phyloP scores from a whole-genome alignment of 176 grass and related monocot genomes.

The Saccharum spontaneum region DNA sequence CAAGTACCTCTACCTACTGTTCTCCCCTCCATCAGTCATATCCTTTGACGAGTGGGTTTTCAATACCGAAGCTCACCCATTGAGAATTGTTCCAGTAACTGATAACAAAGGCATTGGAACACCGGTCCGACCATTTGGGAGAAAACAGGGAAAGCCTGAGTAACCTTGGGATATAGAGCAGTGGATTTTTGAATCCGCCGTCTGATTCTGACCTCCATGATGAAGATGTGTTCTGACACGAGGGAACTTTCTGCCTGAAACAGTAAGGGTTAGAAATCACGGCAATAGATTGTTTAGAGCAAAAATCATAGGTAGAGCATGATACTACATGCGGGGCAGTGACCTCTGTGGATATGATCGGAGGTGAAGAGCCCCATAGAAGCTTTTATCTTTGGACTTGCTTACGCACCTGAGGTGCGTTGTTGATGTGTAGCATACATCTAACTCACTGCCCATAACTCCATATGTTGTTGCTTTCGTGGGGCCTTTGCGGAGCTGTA shows the following conservation, averaged over 20 bases:
- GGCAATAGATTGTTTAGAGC: slow-evolving; percentile 32
- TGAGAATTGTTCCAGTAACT: slow-evolving; percentile 67
- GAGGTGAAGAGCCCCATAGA: slow-evolving; percentile 36
- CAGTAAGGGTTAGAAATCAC: slow-evolving; percentile 20
- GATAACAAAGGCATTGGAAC: slow-evolving; percentile 36
- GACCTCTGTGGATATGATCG: slow-evolving; percentile 20
- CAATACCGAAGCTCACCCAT: slow-evolving; percentile 95
- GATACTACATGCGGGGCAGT: slow-evolving; percentile 25
- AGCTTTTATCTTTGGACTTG: slow-evolving; percentile 36
- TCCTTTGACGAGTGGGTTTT: slow-evolving; percentile 97
- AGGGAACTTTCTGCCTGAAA: slow-evolving; percentile 19
- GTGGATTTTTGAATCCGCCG: slow-evolving; percentile 29
- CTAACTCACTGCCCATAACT: slow-evolving; percentile 16
- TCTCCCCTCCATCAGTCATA: slow-evolving; percentile 88
- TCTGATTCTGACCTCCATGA: slow-evolving; percentile 36
- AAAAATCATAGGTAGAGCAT: slow-evolving; percentile 32
- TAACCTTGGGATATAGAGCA: slow-evolving; percentile 27
- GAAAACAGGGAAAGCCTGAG: slow-evolving; percentile 71
- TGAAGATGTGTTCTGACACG: slow-evolving; percentile 8
- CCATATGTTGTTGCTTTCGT: slow-evolving; percentile 34
- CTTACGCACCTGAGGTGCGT: not conserved
- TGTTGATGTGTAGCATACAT: slow-evolving; percentile 52
- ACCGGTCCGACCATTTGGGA: slow-evolving; percentile 53
- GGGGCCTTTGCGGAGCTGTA: slow-evolving; percentile 25
- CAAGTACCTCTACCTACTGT: slow-evolving; percentile 96